A percentile compares a stretch with the other conserved stretches of the same genome.
These are phyloP conservation scores for Hibiscus mutabilis DNA, from an alignment of 345 rosid genomes.

Conservation along the genomic window DNA sequence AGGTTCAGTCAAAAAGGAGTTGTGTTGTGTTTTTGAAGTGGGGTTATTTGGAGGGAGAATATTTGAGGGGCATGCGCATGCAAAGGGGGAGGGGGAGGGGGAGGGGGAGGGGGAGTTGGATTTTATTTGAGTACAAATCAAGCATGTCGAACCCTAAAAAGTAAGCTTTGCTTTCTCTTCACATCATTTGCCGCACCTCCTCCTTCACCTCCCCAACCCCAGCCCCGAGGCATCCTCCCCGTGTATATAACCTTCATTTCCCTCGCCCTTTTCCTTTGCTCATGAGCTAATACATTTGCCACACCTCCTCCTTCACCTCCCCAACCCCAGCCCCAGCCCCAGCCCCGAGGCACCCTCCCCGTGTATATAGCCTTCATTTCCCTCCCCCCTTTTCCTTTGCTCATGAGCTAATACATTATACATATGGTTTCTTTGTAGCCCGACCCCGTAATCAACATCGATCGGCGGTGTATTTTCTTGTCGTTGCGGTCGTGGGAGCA, in stretches of 20 bases:
- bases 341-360: conserved; percentile 45
- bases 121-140: conserved; percentile 38
- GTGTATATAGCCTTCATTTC: conserved; percentile 23
- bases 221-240: conserved; percentile 45
- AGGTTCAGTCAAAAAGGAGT: conserved; percentile 29
- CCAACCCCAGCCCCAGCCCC: too few species aligned
- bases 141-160: conserved; percentile 60
- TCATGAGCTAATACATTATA: too few species aligned
- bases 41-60: conserved; percentile 25
- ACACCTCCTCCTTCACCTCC: conserved; percentile 54
- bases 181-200: conserved; percentile 70
- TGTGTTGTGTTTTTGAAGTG: neutral
- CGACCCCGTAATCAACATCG: too few species aligned
- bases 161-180: conserved; percentile 38
- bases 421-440: too few species aligned
- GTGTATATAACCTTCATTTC: conserved; percentile 23
- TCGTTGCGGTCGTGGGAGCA: neutral
- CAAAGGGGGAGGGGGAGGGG: conserved; percentile 4
- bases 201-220: conserved; percentile 37
- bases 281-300: too few species aligned
- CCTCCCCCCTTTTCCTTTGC: neutral
- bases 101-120: conserved; percentile 14
- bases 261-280: too few species aligned
- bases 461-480: too few species aligned
- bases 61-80: conserved; percentile 43